phyloP scores from a whole-genome alignment of 192 early-diverging fungal genomes.

The Kappamyces sp. region DNA sequence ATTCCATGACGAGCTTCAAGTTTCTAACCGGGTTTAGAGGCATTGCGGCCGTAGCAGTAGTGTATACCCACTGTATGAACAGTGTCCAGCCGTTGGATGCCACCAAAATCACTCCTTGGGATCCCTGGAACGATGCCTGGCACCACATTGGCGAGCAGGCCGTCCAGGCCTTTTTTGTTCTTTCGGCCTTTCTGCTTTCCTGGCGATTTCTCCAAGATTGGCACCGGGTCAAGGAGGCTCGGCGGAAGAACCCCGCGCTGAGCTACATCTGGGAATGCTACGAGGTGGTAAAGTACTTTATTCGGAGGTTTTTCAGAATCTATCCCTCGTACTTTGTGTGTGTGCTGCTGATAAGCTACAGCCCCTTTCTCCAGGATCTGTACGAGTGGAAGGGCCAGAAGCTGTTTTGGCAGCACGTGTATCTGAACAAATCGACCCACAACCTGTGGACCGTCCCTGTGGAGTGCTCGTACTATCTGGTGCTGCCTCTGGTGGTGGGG shows the following conservation, averaged over 20 bases:
- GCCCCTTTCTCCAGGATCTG: background rate
- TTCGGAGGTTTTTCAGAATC: background rate
- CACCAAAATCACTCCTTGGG: no score
- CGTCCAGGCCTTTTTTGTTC: slow-evolving; percentile 4
- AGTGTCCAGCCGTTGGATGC: no score
- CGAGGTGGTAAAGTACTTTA: background rate
- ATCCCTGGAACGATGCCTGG: no score
- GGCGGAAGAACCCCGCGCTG: background rate
- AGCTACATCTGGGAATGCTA: background rate
- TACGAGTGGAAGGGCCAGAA: background rate
- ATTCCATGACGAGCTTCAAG: no score
- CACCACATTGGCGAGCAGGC: no score
- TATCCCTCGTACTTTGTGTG: background rate
- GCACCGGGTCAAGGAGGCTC: background rate
- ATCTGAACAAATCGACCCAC: background rate
- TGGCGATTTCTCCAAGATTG: background rate
- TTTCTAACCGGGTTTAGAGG: slow-evolving; percentile 45
- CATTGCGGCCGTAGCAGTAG: slow-evolving; percentile 35
- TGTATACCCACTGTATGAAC: background rate
- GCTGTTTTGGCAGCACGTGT: slow-evolving; percentile 3
- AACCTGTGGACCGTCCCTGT: slow-evolving; percentile 12
- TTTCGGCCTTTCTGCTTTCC: slow-evolving; percentile 7
- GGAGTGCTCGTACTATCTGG: slow-evolving; percentile 8
- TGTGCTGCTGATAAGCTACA: background rate
- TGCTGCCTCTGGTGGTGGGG: background rate